Percentiles rank a stretch among this genome's conserved stretches.
phyloP scores from a whole-genome alignment of 2,329 filamentous ascomycete species.

The Neonectria magnoliae region DNA sequence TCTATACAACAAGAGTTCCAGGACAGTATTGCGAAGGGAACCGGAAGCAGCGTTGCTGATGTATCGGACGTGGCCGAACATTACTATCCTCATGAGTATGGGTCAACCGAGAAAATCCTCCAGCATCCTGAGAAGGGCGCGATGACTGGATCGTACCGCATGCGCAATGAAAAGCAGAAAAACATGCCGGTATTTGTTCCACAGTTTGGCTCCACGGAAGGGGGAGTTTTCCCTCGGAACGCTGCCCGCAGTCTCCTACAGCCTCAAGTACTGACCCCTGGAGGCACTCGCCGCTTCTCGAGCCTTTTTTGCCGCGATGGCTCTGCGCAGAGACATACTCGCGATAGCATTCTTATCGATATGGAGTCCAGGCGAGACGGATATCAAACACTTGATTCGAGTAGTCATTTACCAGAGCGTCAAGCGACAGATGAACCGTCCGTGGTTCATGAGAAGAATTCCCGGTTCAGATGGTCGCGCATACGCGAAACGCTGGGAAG shows the following conservation, averaged over 20 bases:
- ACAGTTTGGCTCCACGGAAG: slow-evolving; percentile 21
- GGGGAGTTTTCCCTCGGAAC: slow-evolving; percentile 34
- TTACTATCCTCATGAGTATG: slow-evolving; percentile 34
- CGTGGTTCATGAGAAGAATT: slow-evolving; percentile 1
- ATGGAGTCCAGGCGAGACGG: slow-evolving; percentile 40
- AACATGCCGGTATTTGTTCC: slow-evolving; percentile 36
- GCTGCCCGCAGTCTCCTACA: slow-evolving; percentile 34
- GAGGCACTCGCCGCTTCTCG: slow-evolving; percentile 40
- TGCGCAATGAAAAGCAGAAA: slow-evolving; percentile 38
- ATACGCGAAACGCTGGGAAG: slow-evolving; percentile 38
- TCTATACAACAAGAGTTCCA: slow-evolving; percentile 35
- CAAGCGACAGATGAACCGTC: background rate
- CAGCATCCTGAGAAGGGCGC: slow-evolving; percentile 36
- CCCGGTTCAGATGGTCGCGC: slow-evolving; percentile 40
- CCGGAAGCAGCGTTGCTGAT: slow-evolving; percentile 58
- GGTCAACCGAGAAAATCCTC: slow-evolving; percentile 41
- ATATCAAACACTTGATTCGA: slow-evolving; percentile 47
- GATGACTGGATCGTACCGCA: slow-evolving; percentile 24
- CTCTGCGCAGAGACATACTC: slow-evolving; percentile 5
- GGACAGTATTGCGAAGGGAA: slow-evolving; percentile 41
- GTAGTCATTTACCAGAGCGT: slow-evolving; percentile 18
- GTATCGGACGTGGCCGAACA: slow-evolving; percentile 50
- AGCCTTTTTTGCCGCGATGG: slow-evolving; percentile 38
- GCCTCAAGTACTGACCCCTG: slow-evolving; percentile 34
- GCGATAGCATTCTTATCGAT: slow-evolving; percentile 32